phyloP scores from a whole-genome alignment of 352 stramenopile genomes.

The Phytophthora uliginosa region DNA sequence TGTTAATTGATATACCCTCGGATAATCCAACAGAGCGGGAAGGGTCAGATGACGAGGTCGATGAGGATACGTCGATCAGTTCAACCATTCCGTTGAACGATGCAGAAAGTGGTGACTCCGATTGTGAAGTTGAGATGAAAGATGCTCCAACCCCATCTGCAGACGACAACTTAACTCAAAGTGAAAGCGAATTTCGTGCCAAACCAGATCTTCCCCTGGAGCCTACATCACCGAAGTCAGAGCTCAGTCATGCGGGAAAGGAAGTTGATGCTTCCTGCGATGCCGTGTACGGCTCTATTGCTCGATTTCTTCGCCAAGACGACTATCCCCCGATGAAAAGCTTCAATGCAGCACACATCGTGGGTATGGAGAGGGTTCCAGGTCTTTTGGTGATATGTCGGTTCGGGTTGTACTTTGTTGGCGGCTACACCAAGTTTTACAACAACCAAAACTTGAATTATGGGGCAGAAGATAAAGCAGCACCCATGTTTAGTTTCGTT shows the following conservation, averaged over 20 bases:
- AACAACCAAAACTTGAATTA: conserved; percentile 14
- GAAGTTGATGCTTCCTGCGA: conserved; percentile 63
- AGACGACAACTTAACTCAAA: background rate
- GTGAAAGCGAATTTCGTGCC: background rate
- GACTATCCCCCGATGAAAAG: conserved; percentile 72
- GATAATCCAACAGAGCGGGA: conserved; percentile 5
- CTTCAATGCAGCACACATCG: conserved; percentile 69
- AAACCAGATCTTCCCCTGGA: background rate
- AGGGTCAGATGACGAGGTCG: conserved; percentile 26
- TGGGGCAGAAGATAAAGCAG: background rate
- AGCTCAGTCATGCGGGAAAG: conserved; percentile 12
- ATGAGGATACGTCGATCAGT: conserved; percentile 31
- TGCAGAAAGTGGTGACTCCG: conserved; percentile 47
- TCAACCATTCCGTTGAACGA: conserved; percentile 9
- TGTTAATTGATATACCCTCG: background rate
- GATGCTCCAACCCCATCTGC: background rate
- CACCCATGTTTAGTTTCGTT: background rate
- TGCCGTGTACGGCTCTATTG: conserved; percentile 63
- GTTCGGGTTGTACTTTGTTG: conserved; percentile 74
- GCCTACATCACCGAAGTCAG: conserved; percentile 26
- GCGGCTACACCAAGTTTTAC: conserved; percentile 66
- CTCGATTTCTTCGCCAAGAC: conserved; percentile 70
- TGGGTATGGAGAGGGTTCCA: conserved; percentile 64
- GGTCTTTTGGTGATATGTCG: conserved; percentile 70
- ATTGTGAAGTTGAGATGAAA: conserved; percentile 17